These are phyloP conservation scores for Phellinidium pouzarii DNA, from an alignment of 1,284 basidiomycete species.

Conservation along the genomic window DNA sequence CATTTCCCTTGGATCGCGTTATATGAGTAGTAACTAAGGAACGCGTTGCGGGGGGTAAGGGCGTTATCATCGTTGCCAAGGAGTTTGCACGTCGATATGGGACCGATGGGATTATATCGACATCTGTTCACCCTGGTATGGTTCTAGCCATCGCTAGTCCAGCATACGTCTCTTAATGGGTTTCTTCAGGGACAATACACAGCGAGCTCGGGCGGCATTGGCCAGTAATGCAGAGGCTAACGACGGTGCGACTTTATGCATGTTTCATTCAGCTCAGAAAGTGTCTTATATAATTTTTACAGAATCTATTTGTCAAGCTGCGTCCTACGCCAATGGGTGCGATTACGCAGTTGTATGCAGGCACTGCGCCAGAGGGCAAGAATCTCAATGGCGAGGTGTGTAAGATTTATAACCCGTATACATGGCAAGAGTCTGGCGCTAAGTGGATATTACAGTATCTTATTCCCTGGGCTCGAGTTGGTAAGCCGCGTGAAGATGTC, in stretches of 20 bases:
- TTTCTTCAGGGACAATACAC: constrained; percentile 14
- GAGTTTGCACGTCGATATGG: constrained; percentile 25
- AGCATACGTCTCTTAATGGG: constrained; percentile 4
- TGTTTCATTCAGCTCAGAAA: neutral
- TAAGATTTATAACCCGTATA: neutral
- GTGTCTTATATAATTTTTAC: neutral
- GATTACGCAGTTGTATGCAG: constrained; percentile 24
- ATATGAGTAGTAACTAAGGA: neutral
- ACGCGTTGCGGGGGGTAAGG: constrained; percentile 17
- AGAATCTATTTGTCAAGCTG: constrained; percentile 16
- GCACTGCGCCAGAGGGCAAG: constrained; percentile 21
- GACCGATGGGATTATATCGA: constrained; percentile 26
- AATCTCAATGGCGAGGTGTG: constrained; percentile 22
- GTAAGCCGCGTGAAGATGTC: constrained; percentile 16
- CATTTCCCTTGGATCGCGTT: neutral
- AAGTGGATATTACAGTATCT: constrained; percentile 19
- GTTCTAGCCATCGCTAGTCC: neutral
- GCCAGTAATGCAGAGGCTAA: constrained; percentile 13
- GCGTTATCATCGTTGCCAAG: constrained; percentile 27
- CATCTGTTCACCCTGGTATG: constrained; percentile 27
- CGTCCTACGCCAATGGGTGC: constrained; percentile 18
- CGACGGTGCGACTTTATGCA: constrained; percentile 10
- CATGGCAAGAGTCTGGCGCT: neutral
- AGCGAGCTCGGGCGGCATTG: constrained; percentile 13
- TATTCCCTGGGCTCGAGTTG: constrained; percentile 25